Base-by-base conservation (phyloP, 2,329 filamentous ascomycete genomes). In the Fusarium liriodendri region DNA sequence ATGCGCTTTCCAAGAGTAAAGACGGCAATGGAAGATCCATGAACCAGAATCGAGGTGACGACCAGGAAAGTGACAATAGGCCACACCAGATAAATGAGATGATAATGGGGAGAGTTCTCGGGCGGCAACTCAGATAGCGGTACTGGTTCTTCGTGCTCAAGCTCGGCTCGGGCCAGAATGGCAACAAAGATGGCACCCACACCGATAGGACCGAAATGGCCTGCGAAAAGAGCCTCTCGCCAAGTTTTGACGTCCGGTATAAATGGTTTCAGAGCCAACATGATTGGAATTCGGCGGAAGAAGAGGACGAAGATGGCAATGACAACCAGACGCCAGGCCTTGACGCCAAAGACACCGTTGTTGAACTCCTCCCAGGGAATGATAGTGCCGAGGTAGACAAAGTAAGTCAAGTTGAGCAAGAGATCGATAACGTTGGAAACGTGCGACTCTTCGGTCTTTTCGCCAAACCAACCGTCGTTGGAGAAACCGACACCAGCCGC, bases 391-490 rank as follows among this genome's bases (percentile, higher is more conserved):
- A 99, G 93, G 82, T 97, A 99, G 77, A 99, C 97, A 82, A 99
- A 99, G 83, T 98, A 99, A 4, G 96, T 90, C 91, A 99, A 89
- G 83, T 99, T 99, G 85, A 99, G 92, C 70, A 99, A 87, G 82
- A 99, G 84, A 87, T 99, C 97, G 80, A 99, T 99, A 81, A 99
- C 97, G 90, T 99, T 98, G 82, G 96, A 98, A 11, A 99, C 97
- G 82, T 98, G 97, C 0, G 97, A 96, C 83, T 99, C 97, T 81
- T 99, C 97, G 0, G 97, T 99, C 87, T 98, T 98, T 80, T 98
- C 94, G 18, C 94, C 94, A 79, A 99, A 99, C 97, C 97, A 99
- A 75, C 97, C 97, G 80, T 99, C 97, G 82, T 99, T 99, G 77
- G 95, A 98, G 86, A 99, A 99, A 64, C 97, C 97, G n/a, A 99